These are phyloP conservation scores for Eucalyptus tenuipes DNA, from an alignment of 345 rosid species.

Conservation along the genomic window DNA sequence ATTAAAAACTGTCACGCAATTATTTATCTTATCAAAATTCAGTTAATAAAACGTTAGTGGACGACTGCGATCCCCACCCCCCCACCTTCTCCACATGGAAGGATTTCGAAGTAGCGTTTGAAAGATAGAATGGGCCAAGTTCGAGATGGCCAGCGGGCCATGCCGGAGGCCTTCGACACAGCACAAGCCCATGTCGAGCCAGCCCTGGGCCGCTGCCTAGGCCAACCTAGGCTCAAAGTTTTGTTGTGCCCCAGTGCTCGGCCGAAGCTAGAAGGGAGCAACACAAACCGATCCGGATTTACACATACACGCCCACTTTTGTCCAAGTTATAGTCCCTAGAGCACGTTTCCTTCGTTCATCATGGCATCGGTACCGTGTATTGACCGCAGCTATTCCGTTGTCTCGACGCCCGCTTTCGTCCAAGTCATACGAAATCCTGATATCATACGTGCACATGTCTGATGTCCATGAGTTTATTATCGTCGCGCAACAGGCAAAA, in stretches of 20 bases:
- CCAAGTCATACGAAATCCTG: not conserved
- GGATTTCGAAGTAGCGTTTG: not conserved
- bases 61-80: not conserved
- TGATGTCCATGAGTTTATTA: not conserved
- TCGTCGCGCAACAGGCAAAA: not conserved
- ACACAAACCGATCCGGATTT: not conserved
- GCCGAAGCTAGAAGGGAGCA: not conserved
- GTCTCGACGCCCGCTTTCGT: not conserved
- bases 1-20: fast-evolving
- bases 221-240: not conserved
- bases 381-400: not conserved
- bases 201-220: not conserved
- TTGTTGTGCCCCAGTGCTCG: not conserved
- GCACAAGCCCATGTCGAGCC: not conserved
- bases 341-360: not conserved
- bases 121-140: not conserved
- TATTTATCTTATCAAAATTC: too few relatives aligned
- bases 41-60: too few relatives aligned
- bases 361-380: not conserved
- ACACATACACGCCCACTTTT: not conserved
- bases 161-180: not conserved
- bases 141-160: not conserved
- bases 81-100: too few relatives aligned
- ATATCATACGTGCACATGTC: not conserved
- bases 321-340: not conserved